Evolutionary conservation across 179 eudicot genomes (phyloP).

Genomic region (Silene vulgaris): DNA sequence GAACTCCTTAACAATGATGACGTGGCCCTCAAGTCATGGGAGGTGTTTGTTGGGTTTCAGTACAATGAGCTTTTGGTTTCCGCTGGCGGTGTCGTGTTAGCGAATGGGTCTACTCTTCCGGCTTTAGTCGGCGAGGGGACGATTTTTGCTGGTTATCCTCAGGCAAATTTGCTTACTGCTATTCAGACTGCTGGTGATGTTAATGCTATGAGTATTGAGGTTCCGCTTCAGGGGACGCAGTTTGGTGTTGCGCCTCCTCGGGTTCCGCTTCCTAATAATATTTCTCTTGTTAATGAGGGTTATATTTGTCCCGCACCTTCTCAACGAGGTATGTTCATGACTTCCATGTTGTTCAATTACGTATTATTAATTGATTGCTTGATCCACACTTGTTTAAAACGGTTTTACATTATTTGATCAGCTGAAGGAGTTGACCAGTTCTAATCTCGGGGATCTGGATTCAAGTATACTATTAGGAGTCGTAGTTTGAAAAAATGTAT

Average conservation of each 20-base stretch:
- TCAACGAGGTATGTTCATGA: slow-evolving; percentile 32
- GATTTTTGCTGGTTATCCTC: slow-evolving; percentile 51
- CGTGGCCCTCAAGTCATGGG: slow-evolving; percentile 42
- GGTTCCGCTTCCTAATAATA: slow-evolving; percentile 52
- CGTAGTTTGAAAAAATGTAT: not conserved
- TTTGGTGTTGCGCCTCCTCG: slow-evolving; percentile 56
- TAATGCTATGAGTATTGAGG: slow-evolving; percentile 36
- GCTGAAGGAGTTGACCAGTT: not conserved
- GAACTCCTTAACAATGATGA: slow-evolving; percentile 36
- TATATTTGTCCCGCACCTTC: slow-evolving; percentile 46
- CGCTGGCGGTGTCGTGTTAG: slow-evolving; percentile 27
- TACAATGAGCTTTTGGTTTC: slow-evolving; percentile 37
- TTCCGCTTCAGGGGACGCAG: slow-evolving; percentile 66
- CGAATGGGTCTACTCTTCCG: slow-evolving; percentile 42
- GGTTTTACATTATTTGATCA: not conserved
- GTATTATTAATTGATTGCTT: not conserved
- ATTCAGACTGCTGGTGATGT: slow-evolving; percentile 73
- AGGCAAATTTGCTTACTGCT: slow-evolving; percentile 49
- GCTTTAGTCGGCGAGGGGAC: slow-evolving; percentile 58
- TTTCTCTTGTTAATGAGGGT: slow-evolving; percentile 71
- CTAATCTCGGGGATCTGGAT: not conserved
- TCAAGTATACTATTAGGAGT: not conserved
- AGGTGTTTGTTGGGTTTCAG: slow-evolving; percentile 36
- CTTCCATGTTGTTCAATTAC: not conserved
- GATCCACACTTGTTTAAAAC: too few species aligned